Percentiles rank a stretch among this genome's conserved stretches.
phyloP scores from a whole-genome alignment of 176 grass and related monocot genomes.

The Oropetium thomaeum region DNA sequence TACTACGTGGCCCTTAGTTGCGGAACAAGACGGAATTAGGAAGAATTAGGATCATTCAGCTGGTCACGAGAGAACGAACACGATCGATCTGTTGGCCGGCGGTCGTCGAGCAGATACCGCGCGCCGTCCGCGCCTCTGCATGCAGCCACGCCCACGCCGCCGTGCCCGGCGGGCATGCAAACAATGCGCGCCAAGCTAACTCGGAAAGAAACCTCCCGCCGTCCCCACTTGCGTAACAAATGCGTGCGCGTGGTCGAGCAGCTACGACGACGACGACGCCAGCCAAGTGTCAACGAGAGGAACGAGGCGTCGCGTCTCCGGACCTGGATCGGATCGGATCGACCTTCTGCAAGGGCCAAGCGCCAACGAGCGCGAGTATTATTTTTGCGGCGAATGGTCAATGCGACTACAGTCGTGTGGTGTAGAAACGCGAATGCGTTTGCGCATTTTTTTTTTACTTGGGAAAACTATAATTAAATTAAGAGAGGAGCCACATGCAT shows the following conservation, averaged over 20 bases:
- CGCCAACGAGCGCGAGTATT: neutral
- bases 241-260: conserved; percentile 10
- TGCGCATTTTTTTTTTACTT: no score
- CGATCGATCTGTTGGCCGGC: no score
- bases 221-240: neutral
- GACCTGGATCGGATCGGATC: neutral
- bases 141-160: no score
- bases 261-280: neutral
- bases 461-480: no score
- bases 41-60: no score
- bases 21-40: no score
- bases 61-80: no score
- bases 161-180: neutral
- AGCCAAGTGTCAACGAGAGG: conserved; percentile 22
- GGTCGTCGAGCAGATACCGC: no score
- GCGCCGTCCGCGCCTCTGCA: no score
- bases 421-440: neutral
- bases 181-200: neutral
- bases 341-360: conserved; percentile 11
- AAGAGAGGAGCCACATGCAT: neutral
- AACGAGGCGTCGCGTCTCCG: conserved; percentile 41
- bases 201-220: neutral
- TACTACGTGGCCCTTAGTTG: no score
- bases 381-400: neutral
- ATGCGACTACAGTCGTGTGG: neutral